Base-by-base conservation (phyloP, 106 monocot species). In the Platanthera zijinensis region DNA sequence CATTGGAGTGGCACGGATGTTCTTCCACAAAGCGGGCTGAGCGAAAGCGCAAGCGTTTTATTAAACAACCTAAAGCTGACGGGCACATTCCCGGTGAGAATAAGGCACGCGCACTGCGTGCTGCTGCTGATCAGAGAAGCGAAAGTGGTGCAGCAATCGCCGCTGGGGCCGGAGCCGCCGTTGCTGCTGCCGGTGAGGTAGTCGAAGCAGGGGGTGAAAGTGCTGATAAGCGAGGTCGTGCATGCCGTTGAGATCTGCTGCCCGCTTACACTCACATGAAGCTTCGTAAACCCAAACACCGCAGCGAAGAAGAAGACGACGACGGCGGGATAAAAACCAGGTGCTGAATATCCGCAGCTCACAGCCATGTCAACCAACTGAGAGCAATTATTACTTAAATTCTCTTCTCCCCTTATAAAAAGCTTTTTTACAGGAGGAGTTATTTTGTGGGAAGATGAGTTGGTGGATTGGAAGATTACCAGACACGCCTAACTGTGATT, bases 131-230 rank as follows among this genome's bases (percentile, higher is more conserved):
- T 49, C 10, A 97, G 57, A 22, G 77, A 78, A 1, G 69, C 77
- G 0, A 97, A 53, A 13, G 96, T 72, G 11, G 70, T 57, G 77
- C 96, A 97, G 79, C 96, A 97, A 4, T 76, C 83, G 9, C 80
- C 12, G 3, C 89, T 89, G 7, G 91, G 93, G 9, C 89, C 87
- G 66, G 84, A 82, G 9, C 86, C 84, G 12, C 91, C 87, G 69
- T 93, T 89, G 53, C 79, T 90, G 82, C 96, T 96, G 14, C 96
- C 96, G 0, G 90, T 93, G 25, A 96, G 50, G 81, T 51, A 96
- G 76, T 89, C 90, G 53, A 96, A 50, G 85, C 96, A 96, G 0
- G 96, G 96, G 3, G 96, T 96, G 84, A 96, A 91, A 83, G 78
- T 93, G 49, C 52, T 87, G 25, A 93, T 80, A 57, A 87, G 71